Percentiles rank a stretch among this genome's conserved stretches.
phyloP scores from a whole-genome alignment of 2,329 filamentous ascomycete species.

The Aspergillus tanneri region DNA sequence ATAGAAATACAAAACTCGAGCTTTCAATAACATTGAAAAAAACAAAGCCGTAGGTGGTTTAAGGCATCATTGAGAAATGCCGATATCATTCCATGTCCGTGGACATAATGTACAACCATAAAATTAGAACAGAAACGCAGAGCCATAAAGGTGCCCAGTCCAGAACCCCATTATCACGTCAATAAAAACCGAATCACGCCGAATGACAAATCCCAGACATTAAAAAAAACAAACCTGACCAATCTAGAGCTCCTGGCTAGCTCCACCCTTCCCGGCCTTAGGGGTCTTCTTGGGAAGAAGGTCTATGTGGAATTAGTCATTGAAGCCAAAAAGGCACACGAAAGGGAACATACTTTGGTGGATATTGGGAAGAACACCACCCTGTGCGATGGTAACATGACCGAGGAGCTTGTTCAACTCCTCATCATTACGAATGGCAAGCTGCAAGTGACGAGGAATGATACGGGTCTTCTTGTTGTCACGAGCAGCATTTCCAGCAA shows the following conservation, averaged over 20 bases:
- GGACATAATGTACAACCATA: slow-evolving; percentile 64
- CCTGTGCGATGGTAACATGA: slow-evolving; percentile 94
- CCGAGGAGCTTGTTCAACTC: slow-evolving; percentile 98
- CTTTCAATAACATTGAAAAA: slow-evolving; percentile 1
- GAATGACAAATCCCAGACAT: slow-evolving; percentile 62
- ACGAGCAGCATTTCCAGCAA: slow-evolving; percentile 96
- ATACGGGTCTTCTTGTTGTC: slow-evolving; percentile 99
- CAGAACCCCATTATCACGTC: slow-evolving; percentile 75
- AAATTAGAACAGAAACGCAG: slow-evolving; percentile 46
- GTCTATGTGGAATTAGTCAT: slow-evolving; percentile 57
- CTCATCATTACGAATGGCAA: slow-evolving; percentile 99
- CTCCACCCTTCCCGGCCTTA: slow-evolving; percentile 83
- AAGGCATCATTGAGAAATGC: slow-evolving; percentile 35
- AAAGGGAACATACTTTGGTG: slow-evolving; percentile 59
- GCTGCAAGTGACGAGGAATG: slow-evolving; percentile 97
- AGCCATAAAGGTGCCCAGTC: slow-evolving; percentile 58
- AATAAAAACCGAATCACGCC: slow-evolving; percentile 67
- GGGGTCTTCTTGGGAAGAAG: slow-evolving; percentile 98
- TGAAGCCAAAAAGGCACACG: slow-evolving; percentile 96
- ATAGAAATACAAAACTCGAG: background rate
- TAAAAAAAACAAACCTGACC: slow-evolving; percentile 53
- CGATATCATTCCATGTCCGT: slow-evolving; percentile 52
- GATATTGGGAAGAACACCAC: slow-evolving; percentile 97
- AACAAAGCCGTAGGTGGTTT: background rate
- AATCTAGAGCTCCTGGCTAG: slow-evolving; percentile 85